These are phyloP conservation scores for Globisporangium paroecandrum DNA, from an alignment of 352 stramenopile species.

Conservation along the genomic window DNA sequence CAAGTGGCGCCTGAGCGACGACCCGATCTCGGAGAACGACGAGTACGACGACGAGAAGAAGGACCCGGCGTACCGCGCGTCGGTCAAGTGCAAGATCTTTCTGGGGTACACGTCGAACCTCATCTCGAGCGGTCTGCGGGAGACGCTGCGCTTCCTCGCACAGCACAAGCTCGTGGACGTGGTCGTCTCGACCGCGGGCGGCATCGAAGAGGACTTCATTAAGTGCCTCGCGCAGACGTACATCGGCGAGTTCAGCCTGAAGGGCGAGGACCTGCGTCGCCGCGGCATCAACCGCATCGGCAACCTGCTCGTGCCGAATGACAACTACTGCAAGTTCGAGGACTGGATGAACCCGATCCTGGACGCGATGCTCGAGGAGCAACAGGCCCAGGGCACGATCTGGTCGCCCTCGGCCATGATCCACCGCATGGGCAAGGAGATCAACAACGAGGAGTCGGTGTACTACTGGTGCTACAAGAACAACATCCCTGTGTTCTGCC, in stretches of 20 bases:
- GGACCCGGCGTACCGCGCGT: conserved; percentile 71
- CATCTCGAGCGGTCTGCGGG: conserved; percentile 97
- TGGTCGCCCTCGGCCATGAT: conserved; percentile 99
- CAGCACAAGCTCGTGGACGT: conserved; percentile 99
- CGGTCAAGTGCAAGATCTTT: conserved; percentile 97
- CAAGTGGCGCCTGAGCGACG: conserved; percentile 95
- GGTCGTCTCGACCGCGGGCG: conserved; percentile 92
- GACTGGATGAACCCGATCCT: conserved; percentile 97
- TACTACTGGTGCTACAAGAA: conserved; percentile 99
- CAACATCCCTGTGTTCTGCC: conserved; percentile 99
- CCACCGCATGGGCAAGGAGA: conserved; percentile 94
- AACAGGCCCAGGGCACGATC: conserved; percentile 86
- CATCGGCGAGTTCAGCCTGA: conserved; percentile 97
- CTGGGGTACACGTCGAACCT: conserved; percentile 99
- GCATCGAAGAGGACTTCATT: conserved; percentile 99
- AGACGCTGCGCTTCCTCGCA: conserved; percentile 97
- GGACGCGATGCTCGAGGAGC: conserved; percentile 97
- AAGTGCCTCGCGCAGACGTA: conserved; percentile 99
- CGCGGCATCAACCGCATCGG: conserved; percentile 99
- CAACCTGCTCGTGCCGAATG: conserved; percentile 99
- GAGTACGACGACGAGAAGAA: conserved; percentile 91
- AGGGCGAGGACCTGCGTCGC: conserved; percentile 88
- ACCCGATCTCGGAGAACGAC: conserved; percentile 82
- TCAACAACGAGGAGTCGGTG: conserved; percentile 97
- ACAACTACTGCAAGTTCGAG: conserved; percentile 99